phyloP scores from a whole-genome alignment of 805 yeast species.

The Clavispora vitiphila region DNA sequence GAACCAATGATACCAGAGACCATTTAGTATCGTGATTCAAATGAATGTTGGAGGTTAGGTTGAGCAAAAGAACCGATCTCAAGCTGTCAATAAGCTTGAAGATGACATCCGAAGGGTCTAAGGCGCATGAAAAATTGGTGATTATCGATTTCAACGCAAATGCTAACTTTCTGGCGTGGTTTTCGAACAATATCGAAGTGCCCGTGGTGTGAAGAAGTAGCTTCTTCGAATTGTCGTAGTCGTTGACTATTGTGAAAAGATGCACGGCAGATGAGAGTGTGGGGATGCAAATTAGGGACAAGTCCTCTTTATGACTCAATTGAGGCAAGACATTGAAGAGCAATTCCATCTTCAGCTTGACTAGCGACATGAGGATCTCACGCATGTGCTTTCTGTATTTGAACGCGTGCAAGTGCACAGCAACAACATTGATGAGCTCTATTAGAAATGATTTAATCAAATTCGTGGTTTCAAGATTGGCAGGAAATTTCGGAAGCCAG shows the following conservation, averaged over 20 bases:
- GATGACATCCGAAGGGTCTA: not conserved
- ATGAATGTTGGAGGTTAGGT: slow-evolving; percentile 24
- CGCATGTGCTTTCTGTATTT: slow-evolving; percentile 21
- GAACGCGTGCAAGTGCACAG: slow-evolving; percentile 25
- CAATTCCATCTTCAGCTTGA: slow-evolving; percentile 15
- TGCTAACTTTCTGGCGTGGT: slow-evolving; percentile 27
- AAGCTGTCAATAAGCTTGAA: slow-evolving; percentile 16
- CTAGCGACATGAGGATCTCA: slow-evolving; percentile 11
- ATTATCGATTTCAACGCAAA: slow-evolving; percentile 17
- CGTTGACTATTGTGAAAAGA: slow-evolving; percentile 32
- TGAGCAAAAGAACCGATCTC: slow-evolving; percentile 28
- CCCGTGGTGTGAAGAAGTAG: slow-evolving; percentile 19
- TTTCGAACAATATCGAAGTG: slow-evolving; percentile 25
- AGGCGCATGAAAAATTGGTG: not conserved
- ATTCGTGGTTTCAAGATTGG: slow-evolving; percentile 13
- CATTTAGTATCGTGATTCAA: slow-evolving; percentile 22
- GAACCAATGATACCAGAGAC: slow-evolving; percentile 21
- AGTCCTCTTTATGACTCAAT: not conserved
- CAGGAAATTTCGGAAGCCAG: slow-evolving; percentile 19
- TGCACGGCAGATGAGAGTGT: slow-evolving; percentile 19
- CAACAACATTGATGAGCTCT: slow-evolving; percentile 25
- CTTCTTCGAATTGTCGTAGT: slow-evolving; percentile 28
- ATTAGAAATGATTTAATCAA: slow-evolving; percentile 30
- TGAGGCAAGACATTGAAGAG: slow-evolving; percentile 11
- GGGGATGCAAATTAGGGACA: not conserved